Evolutionary conservation across 208 protist species (phyloP).

Genomic region (Entamoeba invadens): DNA sequence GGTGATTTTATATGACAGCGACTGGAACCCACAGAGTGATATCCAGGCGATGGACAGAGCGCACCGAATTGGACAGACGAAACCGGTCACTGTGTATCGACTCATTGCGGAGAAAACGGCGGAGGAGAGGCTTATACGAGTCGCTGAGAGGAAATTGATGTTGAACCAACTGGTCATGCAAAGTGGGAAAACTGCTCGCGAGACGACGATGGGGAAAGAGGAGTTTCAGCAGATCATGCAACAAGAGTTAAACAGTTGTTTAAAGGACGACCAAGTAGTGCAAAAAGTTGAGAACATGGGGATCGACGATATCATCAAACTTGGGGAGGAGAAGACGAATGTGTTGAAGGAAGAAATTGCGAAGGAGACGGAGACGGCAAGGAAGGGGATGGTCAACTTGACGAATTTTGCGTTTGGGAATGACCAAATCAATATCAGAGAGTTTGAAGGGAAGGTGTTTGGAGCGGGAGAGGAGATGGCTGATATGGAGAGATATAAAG

Average conservation of each 20-base stretch:
- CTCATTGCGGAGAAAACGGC: conserved; percentile 1
- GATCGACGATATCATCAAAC: neutral
- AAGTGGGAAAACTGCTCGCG: neutral
- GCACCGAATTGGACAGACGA: conserved; percentile 33
- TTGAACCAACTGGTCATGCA: conserved; percentile 10
- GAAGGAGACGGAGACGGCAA: neutral
- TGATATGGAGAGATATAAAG: neutral
- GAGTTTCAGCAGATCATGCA: neutral
- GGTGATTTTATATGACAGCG: conserved; percentile 94
- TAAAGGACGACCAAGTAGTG: neutral
- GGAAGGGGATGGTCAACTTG: neutral
- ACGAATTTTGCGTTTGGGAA: neutral
- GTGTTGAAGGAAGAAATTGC: neutral
- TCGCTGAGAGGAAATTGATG: neutral
- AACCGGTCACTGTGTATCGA: conserved; percentile 5
- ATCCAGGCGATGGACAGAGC: conserved; percentile 65
- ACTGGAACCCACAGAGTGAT: conserved; percentile 82
- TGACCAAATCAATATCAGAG: neutral
- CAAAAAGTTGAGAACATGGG: neutral
- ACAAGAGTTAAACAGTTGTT: neutral
- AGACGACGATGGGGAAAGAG: neutral
- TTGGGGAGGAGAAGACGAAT: neutral
- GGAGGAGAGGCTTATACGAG: conserved; percentile 2
- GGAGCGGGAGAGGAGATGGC: neutral
- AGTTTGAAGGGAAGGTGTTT: neutral